Evolutionary conservation across 106 monocot genomes (phyloP).

Genomic region (Agapanthus africanus): DNA sequence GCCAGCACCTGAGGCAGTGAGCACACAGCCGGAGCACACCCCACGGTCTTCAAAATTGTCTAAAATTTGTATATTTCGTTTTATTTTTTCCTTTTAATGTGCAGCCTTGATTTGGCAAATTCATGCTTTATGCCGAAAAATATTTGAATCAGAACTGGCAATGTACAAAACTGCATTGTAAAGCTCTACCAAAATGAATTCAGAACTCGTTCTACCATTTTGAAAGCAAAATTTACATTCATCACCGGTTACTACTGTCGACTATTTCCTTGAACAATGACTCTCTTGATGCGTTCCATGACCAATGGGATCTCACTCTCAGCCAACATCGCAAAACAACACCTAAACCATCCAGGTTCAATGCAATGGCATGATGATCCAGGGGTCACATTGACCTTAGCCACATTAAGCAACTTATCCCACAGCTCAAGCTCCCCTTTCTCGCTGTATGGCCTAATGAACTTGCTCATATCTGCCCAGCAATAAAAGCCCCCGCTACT

Average conservation of each 20-base stretch:
- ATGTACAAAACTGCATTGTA: not conserved
- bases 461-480: constrained; percentile 94
- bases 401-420: constrained; percentile 64
- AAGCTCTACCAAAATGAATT: no score
- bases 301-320: constrained; percentile 75
- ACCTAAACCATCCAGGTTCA: constrained; percentile 94
- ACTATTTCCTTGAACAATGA: constrained; percentile 22
- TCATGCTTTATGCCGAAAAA: not conserved
- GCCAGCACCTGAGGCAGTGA: not conserved
- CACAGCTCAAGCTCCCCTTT: constrained; percentile 88
- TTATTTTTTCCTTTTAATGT: not conserved
- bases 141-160: not conserved
- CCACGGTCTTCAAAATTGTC: not conserved
- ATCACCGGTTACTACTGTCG: not conserved
- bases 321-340: constrained; percentile 61
- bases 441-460: constrained; percentile 57
- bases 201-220: not conserved
- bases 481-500: constrained; percentile 82
- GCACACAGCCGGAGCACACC: not conserved
- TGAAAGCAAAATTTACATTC: not conserved
- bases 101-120: not conserved
- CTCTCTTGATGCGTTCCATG: constrained; percentile 67
- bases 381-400: constrained; percentile 74
- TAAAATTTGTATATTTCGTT: not conserved
- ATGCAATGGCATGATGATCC: constrained; percentile 90